Base-by-base conservation (phyloP, 306 rosid genomes). In the peach (Prunus persica) region DNA sequence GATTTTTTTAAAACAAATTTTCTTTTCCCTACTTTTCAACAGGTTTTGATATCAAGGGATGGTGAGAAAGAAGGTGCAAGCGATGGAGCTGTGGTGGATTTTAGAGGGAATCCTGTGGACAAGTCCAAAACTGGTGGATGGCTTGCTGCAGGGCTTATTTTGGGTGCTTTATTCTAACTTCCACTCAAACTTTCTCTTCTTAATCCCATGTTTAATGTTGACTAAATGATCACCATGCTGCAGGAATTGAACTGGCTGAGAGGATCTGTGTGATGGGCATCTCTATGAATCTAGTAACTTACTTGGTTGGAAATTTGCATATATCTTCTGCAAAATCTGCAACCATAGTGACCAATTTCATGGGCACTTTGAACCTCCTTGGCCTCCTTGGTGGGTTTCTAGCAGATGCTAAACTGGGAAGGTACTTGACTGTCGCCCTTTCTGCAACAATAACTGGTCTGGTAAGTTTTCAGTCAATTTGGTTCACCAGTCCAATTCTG, bases 351-450 rank as follows among this genome's bases (percentile, higher is more conserved):
- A 92, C 98, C 72, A 95, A 95, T 75, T 79, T 95, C 82, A 73
- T 92, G 90, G 98, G 97, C 77, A 87, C 97, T 77, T 84, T 95
- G 67, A 92, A 95, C 85, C 91, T 95, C 25, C 96, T 95, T 79
- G 97, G 96, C 67, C 95, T 95, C 41, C 84, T 95, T 75, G 93
- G 97, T 63, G 98, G 98, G 46, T 92, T 95, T 79, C 12, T 95
- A 60, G 97, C 97, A 52, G 98, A 95, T 82, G 97, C 97, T 18
- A 92, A 84, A 84, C 86, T 92, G 19, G 98, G 98, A 2, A 82
- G 97, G 78, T 92, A 84, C 82, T 64, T 83, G 0, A 91, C 97
- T 18, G 93, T 95, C 78, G 83, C 68, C 54, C 68, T 80, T 73
- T 92, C 82, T 69, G 95, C 87, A 69, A 58, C 79, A 71, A 84